Conservation (phyloP, 495 filamentous ascomycete species). For the Hypoxylon subgilvum region DNA sequence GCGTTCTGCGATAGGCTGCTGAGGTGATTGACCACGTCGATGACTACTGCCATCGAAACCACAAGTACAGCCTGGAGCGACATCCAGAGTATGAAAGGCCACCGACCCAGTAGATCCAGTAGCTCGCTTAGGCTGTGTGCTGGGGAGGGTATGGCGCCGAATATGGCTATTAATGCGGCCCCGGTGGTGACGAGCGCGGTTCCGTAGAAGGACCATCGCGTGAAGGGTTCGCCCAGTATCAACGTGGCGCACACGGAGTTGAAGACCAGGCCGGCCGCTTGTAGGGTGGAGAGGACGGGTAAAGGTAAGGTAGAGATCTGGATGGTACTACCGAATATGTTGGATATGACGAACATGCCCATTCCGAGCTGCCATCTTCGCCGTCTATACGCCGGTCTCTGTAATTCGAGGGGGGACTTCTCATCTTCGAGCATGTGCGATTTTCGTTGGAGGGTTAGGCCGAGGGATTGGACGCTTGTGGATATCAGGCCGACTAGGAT, state of each 20-base stretch:
- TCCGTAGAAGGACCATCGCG: conserved; percentile 83
- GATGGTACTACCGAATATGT: conserved; percentile 91
- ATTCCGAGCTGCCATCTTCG: conserved; percentile 98
- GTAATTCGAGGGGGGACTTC: conserved; percentile 76
- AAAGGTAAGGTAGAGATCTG: conserved; percentile 97
- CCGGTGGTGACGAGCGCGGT: conserved; percentile 86
- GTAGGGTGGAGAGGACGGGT: conserved; percentile 91
- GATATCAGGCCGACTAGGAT: conserved; percentile 91
- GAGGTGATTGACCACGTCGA: conserved; percentile 61
- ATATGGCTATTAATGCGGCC: conserved; percentile 87
- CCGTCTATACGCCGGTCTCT: conserved; percentile 86
- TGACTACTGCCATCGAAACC: conserved; percentile 66
- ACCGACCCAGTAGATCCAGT: conserved; percentile 72
- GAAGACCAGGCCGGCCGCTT: conserved; percentile 96
- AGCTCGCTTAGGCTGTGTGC: conserved; percentile 87
- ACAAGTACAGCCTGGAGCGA: conserved; percentile 74
- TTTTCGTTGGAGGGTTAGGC: conserved; percentile 97
- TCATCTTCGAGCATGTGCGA: conserved; percentile 98
- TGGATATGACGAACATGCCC: conserved; percentile 94
- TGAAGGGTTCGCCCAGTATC: conserved; percentile 93
- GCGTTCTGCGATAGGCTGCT: conserved; percentile 58
- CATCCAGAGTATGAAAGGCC: conserved; percentile 92
- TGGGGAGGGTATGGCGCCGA: conserved; percentile 94
- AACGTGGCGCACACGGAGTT: conserved; percentile 96
- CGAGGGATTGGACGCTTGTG: conserved; percentile 91